phyloP scores from a whole-genome alignment of 495 filamentous ascomycete genomes.

The Lasiosphaeria miniovina region DNA sequence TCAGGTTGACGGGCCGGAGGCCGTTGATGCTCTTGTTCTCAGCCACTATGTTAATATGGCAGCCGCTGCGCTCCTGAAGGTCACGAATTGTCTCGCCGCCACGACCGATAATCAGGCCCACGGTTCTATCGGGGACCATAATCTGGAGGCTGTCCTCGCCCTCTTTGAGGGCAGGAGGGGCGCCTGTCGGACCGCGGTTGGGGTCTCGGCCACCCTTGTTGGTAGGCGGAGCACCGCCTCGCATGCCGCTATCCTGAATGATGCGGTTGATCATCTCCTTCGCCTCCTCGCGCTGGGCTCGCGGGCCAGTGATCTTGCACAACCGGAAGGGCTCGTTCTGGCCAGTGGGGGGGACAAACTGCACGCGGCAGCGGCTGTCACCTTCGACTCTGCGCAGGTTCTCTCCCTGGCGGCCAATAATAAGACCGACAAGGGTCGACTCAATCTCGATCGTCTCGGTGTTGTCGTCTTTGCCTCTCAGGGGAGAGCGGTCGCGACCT shows the following conservation, averaged over 20 bases:
- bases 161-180: constrained; percentile 56
- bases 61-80: constrained; percentile 78
- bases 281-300: constrained; percentile 63
- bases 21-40: constrained; percentile 84
- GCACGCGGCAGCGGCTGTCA: constrained; percentile 71
- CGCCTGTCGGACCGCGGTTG: constrained; percentile 18
- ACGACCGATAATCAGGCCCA: constrained; percentile 80
- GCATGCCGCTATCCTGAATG: constrained; percentile 77
- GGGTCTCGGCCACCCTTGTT: constrained; percentile 24
- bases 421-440: constrained; percentile 72
- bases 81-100: constrained; percentile 87
- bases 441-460: constrained; percentile 74
- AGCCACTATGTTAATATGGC: constrained; percentile 84
- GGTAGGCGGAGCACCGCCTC: constrained; percentile 41
- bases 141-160: constrained; percentile 76
- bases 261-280: constrained; percentile 74
- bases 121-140: constrained; percentile 86
- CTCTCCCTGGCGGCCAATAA: constrained; percentile 81
- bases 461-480: constrained; percentile 55
- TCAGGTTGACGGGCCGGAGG: constrained; percentile 78
- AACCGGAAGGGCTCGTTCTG: constrained; percentile 65
- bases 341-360: constrained; percentile 70
- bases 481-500: constrained; percentile 54
- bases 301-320: constrained; percentile 73
- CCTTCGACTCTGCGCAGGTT: constrained; percentile 74